These are phyloP conservation scores for Solanum gandarillasii DNA, from an alignment of 257 asterid genomes.

Conservation along the genomic window DNA sequence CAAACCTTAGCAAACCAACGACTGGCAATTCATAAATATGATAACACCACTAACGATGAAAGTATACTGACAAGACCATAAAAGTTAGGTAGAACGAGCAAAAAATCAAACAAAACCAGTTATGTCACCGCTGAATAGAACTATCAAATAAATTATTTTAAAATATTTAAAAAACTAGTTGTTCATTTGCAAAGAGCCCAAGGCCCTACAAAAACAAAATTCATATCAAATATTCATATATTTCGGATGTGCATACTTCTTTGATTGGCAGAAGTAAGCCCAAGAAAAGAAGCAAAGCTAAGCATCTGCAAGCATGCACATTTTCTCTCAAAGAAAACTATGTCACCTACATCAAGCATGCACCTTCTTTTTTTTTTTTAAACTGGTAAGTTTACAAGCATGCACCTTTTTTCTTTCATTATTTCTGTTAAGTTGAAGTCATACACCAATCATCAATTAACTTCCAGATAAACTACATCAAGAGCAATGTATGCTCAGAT, in stretches of 20 bases:
- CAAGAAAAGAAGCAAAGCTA: not conserved
- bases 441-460: not conserved
- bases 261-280: not conserved
- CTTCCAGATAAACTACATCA: not conserved
- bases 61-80: not conserved
- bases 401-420: not conserved
- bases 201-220: not conserved
- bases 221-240: not conserved
- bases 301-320: not conserved
- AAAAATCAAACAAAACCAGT: not conserved
- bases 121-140: not conserved
- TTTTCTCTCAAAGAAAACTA: not conserved
- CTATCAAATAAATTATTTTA: not conserved
- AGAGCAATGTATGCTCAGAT: not conserved
- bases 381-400: not conserved
- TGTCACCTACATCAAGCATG: not conserved
- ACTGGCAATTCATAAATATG: not conserved
- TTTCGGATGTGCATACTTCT: not conserved
- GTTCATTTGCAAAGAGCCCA: not conserved
- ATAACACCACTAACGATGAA: not conserved
- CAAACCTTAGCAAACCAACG: not conserved
- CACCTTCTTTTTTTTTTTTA: too few species aligned
- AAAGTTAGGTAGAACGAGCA: not conserved
- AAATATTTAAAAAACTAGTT: not conserved
- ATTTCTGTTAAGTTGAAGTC: not conserved